A percentile compares a stretch with the other conserved stretches of the same genome.
phyloP scores from a whole-genome alignment of 495 filamentous ascomycete species.

The Neurospora hispaniola region DNA sequence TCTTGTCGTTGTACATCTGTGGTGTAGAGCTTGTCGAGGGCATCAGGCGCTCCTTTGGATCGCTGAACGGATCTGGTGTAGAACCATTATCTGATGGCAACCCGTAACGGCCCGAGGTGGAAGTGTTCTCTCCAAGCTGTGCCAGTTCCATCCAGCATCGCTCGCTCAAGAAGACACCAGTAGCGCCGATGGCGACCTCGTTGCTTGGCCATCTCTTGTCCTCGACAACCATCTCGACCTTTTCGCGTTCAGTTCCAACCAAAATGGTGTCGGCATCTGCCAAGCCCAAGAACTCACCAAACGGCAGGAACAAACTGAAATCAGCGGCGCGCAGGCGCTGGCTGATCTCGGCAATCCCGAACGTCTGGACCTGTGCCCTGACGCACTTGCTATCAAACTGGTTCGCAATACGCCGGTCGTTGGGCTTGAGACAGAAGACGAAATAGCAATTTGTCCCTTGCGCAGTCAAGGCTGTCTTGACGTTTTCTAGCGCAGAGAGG shows the following conservation, averaged over 20 bases:
- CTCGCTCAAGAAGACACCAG: conserved; percentile 92
- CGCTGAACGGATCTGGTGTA: conserved; percentile 39
- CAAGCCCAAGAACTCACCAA: conserved; percentile 86
- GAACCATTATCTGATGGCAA: conserved; percentile 33
- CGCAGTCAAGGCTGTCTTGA: conserved; percentile 71
- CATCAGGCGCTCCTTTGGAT: conserved; percentile 64
- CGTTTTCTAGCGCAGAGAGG: conserved; percentile 76
- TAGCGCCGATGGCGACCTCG: conserved; percentile 82
- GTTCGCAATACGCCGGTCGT: conserved; percentile 93
- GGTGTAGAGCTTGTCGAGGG: conserved; percentile 46
- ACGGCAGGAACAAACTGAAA: conserved; percentile 91
- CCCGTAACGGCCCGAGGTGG: conserved; percentile 40
- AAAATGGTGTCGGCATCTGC: conserved; percentile 73
- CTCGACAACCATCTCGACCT: conserved; percentile 78
- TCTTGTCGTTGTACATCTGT: conserved; percentile 63
- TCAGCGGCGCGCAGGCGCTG: conserved; percentile 85
- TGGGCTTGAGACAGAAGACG: conserved; percentile 93
- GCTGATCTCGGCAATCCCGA: conserved; percentile 95
- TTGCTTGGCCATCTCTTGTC: conserved; percentile 85
- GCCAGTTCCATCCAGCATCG: conserved; percentile 86
- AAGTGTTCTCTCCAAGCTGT: conserved; percentile 55
- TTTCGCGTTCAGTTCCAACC: conserved; percentile 87
- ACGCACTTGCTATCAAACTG: conserved; percentile 99
- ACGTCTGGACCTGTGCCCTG: conserved; percentile 83
- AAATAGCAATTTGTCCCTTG: conserved; percentile 86